A percentile compares a stretch with the other conserved stretches of the same genome.
Conservation (phyloP, 129 eudicot species). For the Silybum marianum region DNA sequence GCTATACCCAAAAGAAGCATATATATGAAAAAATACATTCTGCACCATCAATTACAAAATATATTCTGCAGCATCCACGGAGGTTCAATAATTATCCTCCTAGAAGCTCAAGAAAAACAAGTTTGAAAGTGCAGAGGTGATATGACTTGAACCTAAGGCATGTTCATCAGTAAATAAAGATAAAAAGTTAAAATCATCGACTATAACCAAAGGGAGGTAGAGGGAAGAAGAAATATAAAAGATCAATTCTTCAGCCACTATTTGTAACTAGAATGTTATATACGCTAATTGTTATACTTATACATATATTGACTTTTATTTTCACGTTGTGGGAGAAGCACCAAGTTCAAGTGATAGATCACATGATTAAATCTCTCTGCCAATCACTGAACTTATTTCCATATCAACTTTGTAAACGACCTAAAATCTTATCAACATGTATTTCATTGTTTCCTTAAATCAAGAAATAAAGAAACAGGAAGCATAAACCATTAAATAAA, state of each 20-base stretch:
- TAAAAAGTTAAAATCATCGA: no score
- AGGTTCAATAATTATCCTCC: neutral
- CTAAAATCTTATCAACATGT: neutral
- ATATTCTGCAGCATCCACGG: neutral
- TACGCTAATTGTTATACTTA: neutral
- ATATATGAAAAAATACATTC: no score
- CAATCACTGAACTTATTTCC: neutral
- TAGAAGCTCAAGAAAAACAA: neutral
- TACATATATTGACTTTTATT: constrained; percentile 3
- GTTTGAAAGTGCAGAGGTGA: neutral
- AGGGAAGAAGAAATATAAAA: neutral
- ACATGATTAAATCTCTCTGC: neutral
- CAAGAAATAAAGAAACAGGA: constrained; percentile 1
- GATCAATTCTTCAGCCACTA: neutral
- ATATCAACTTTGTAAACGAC: neutral
- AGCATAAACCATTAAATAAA: neutral
- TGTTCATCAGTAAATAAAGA: neutral
- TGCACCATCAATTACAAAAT: neutral
- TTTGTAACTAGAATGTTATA: neutral
- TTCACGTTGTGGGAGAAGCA: neutral
- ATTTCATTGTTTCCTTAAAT: neutral
- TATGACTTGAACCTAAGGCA: neutral
- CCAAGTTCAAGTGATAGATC: neutral
- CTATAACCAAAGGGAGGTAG: neutral
- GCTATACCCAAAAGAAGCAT: neutral